Percentiles rank a stretch among this genome's conserved stretches.
These are phyloP conservation scores for Juglanconis juglandina DNA, from an alignment of 2,329 filamentous ascomycete species.

Conservation along the genomic window DNA sequence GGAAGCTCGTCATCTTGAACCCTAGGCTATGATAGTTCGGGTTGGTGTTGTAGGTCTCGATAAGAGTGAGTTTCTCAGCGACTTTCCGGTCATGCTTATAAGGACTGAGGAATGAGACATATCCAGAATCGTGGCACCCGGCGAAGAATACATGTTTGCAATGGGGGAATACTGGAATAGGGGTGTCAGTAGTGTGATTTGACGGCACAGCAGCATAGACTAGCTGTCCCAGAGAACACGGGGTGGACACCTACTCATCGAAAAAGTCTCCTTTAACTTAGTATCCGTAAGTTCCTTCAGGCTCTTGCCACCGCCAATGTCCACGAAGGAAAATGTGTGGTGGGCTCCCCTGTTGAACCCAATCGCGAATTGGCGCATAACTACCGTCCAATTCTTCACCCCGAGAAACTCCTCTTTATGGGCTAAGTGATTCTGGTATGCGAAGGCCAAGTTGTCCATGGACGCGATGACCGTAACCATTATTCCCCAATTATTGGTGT, in stretches of 20 bases:
- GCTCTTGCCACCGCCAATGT: neutral
- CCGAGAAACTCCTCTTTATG: neutral
- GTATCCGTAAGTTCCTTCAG: constrained; percentile 1
- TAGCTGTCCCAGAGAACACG: neutral
- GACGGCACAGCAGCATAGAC: neutral
- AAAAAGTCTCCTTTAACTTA: neutral
- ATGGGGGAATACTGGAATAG: neutral
- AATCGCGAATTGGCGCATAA: neutral
- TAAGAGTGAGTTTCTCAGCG: neutral
- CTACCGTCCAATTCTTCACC: neutral
- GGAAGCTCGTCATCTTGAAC: neutral
- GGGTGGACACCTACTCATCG: neutral
- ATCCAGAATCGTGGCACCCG: constrained; percentile 1
- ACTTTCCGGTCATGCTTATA: neutral
- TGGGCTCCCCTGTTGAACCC: constrained; percentile 1
- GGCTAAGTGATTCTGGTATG: neutral
- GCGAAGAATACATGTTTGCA: constrained; percentile 5
- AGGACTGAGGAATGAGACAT: neutral
- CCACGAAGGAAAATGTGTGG: neutral
- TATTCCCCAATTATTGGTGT: neutral
- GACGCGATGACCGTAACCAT: neutral
- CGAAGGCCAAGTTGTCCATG: neutral
- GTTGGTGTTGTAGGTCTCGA: neutral
- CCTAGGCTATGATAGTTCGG: neutral
- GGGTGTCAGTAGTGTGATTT: neutral